phyloP scores from a whole-genome alignment of 345 rosid genomes.

The Corymbia maculata region DNA sequence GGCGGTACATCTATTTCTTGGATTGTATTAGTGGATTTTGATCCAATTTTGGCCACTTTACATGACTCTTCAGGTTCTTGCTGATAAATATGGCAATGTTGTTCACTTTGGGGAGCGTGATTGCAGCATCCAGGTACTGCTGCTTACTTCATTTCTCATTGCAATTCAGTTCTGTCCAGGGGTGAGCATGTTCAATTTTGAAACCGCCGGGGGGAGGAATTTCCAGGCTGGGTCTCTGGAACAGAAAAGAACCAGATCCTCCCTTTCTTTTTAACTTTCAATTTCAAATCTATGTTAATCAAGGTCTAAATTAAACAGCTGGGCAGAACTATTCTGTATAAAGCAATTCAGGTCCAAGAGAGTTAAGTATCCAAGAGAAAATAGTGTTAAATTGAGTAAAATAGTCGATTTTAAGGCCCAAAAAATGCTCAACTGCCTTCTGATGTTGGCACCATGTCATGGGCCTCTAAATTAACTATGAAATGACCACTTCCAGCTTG shows the following conservation, averaged over 20 bases:
- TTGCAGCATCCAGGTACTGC: constrained; percentile 94
- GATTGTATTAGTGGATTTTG: not conserved
- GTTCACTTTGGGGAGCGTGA: constrained; percentile 99
- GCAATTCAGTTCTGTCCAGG: not conserved
- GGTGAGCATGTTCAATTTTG: not conserved
- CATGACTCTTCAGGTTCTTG: constrained; percentile 63
- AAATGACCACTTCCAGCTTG: not conserved
- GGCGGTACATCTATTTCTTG: not conserved
- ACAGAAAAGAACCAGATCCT: not conserved
- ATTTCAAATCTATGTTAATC: not conserved
- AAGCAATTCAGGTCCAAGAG: not conserved
- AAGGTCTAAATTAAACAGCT: not conserved
- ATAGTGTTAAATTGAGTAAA: not conserved
- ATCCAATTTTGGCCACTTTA: not conserved
- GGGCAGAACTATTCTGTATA: not conserved
- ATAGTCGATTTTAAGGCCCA: not conserved
- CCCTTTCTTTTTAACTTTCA: not conserved
- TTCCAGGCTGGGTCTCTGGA: not conserved
- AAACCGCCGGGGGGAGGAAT: no score
- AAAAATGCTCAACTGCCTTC: not conserved
- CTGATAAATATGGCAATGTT: constrained; percentile 93
- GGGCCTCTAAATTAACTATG: not conserved
- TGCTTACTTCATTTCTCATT: not conserved
- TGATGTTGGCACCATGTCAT: not conserved
- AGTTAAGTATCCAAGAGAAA: not conserved